A percentile compares a stretch with the other conserved stretches of the same genome.
These are phyloP conservation scores for Aspergillus carlsbadensis DNA, from an alignment of 495 filamentous ascomycete species.

Conservation along the genomic window DNA sequence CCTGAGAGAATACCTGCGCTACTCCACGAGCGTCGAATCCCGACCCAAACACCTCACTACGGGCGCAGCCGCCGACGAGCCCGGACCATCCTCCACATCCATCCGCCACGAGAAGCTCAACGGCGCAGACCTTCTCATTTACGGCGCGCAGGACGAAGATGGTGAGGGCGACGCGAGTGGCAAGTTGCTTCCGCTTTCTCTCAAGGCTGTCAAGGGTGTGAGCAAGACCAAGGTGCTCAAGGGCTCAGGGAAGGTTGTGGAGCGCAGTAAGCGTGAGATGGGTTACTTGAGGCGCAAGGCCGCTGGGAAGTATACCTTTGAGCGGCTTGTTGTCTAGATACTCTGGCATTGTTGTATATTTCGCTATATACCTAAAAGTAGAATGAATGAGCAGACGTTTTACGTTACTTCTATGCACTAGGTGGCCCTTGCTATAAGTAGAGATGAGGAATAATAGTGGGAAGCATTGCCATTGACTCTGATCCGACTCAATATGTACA, in stretches of 20 bases:
- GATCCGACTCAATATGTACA: constrained; percentile 11
- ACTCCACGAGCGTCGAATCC: constrained; percentile 46
- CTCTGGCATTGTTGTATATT: neutral
- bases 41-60: constrained; percentile 7
- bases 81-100: constrained; percentile 19
- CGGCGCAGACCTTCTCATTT: constrained; percentile 43
- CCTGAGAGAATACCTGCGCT: constrained; percentile 68
- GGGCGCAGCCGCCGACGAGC: constrained; percentile 3
- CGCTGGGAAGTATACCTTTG: constrained; percentile 73
- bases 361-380: constrained; percentile 4
- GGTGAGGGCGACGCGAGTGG: constrained; percentile 34
- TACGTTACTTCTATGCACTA: neutral
- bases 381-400: neutral
- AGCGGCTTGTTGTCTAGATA: constrained; percentile 61
- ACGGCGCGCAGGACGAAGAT: constrained; percentile 32
- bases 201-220: constrained; percentile 64
- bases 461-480: constrained; percentile 1
- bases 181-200: constrained; percentile 63
- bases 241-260: constrained; percentile 55
- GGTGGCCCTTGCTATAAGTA: neutral
- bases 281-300: constrained; percentile 70
- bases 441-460: neutral
- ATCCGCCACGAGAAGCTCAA: constrained; percentile 43
- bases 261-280: constrained; percentile 65
- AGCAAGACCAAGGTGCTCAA: constrained; percentile 45